These are phyloP conservation scores for Babesia sp. DNA, from an alignment of 169 alveolate genomes.

Conservation along the genomic window DNA sequence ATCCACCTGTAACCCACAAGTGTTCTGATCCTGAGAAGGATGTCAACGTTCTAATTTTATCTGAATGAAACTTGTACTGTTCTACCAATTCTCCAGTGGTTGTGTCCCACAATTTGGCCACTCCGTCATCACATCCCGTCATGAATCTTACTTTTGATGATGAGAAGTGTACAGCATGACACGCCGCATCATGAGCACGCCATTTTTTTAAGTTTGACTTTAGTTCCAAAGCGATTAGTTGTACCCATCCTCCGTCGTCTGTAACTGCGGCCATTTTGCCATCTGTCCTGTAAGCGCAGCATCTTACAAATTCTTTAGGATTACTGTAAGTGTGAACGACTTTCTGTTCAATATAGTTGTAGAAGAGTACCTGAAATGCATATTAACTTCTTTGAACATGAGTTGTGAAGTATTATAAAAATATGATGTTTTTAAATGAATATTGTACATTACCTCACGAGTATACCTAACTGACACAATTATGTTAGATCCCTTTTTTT, in stretches of 20 bases:
- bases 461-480: too few relatives aligned
- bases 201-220: constrained; percentile 42
- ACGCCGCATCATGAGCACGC: constrained; percentile 55
- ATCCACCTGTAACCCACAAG: constrained; percentile 63
- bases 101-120: constrained; percentile 61
- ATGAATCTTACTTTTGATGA: constrained; percentile 21
- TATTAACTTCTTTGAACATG: too few relatives aligned
- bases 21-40: constrained; percentile 13
- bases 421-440: too few relatives aligned
- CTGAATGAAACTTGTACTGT: constrained; percentile 43
- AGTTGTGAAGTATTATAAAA: too few relatives aligned
- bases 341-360: constrained; percentile 24
- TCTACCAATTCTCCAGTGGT: constrained; percentile 15
- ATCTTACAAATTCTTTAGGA: constrained; percentile 52
- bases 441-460: too few relatives aligned
- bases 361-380: constrained; percentile 43
- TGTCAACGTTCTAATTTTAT: constrained; percentile 39
- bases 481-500: too few relatives aligned
- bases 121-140: constrained; percentile 64
- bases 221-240: constrained; percentile 47
- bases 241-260: constrained; percentile 60
- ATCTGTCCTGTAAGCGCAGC: constrained; percentile 47
- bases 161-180: constrained; percentile 43
- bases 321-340: constrained; percentile 22
- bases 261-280: constrained; percentile 60